Conservation (phyloP, 2,329 filamentous ascomycete species). For the Calonectria fujianensis region DNA sequence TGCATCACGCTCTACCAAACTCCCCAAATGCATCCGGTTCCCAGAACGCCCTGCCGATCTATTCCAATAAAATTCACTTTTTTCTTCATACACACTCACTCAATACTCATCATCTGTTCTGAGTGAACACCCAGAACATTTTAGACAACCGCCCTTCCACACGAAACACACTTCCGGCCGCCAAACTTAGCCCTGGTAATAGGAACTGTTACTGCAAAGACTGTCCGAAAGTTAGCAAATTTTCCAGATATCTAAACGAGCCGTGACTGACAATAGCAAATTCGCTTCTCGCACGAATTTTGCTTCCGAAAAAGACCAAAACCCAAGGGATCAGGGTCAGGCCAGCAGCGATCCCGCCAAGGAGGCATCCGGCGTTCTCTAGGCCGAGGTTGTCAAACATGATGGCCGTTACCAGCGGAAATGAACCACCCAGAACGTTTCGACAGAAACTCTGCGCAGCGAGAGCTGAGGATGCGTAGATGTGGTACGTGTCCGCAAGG, state of each 20-base stretch:
- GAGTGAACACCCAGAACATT: not conserved
- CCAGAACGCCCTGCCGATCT: not conserved
- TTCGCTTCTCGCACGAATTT: conserved; percentile 83
- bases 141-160: not conserved
- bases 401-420: conserved; percentile 84
- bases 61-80: not conserved
- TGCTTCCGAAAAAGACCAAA: conserved; percentile 84
- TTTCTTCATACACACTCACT: not conserved
- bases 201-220: conserved; percentile 44
- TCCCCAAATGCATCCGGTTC: conserved; percentile 6
- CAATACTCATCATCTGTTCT: not conserved
- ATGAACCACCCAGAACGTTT: conserved; percentile 87
- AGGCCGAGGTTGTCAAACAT: conserved; percentile 85
- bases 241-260: too few relatives aligned
- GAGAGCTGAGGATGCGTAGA: conserved; percentile 88
- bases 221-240: conserved; percentile 29
- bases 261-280: conserved; percentile 78
- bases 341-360: conserved; percentile 82
- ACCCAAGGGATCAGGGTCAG: conserved; percentile 92
- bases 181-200: too few relatives aligned
- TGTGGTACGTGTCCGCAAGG: conserved; percentile 89
- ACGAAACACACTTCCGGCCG: not conserved
- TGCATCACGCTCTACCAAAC: not conserved
- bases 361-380: conserved; percentile 81
- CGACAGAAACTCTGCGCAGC: conserved; percentile 91